Conservation (phyloP, 192 early-diverging fungal genomes). For the Oehlia diaphana region DNA sequence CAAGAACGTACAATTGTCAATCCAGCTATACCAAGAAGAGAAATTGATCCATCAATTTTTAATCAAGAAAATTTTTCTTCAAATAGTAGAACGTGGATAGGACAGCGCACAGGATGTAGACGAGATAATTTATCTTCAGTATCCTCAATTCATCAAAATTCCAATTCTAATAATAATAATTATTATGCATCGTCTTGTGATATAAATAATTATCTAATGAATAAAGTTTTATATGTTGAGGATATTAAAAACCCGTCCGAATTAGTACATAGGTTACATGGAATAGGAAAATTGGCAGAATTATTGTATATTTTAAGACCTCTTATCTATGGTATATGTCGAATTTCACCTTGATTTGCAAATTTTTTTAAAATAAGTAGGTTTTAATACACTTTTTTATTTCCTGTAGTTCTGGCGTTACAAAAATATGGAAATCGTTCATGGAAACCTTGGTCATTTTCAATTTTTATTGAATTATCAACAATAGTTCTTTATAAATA, state of each 20-base stretch:
- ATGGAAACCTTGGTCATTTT: slow-evolving; percentile 86
- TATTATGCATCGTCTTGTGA: slow-evolving; percentile 47
- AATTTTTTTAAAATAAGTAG: neutral
- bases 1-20: slow-evolving; percentile 1
- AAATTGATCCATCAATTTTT: slow-evolving; percentile 30
- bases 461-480: slow-evolving; percentile 69
- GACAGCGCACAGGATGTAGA: neutral
- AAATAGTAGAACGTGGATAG: neutral
- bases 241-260: slow-evolving; percentile 64
- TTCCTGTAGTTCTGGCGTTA: slow-evolving; percentile 64
- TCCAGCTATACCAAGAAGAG: slow-evolving; percentile 19
- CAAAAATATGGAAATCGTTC: slow-evolving; percentile 68
- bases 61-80: neutral
- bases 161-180: slow-evolving; percentile 61
- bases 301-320: slow-evolving; percentile 83
- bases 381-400: neutral
- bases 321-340: slow-evolving; percentile 72
- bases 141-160: slow-evolving; percentile 42
- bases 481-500: slow-evolving; percentile 48
- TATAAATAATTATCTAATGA: slow-evolving; percentile 55
- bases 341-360: neutral
- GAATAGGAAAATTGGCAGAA: slow-evolving; percentile 67
- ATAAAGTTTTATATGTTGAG: slow-evolving; percentile 62
- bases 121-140: slow-evolving; percentile 28
- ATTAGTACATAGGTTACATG: slow-evolving; percentile 58